Evolutionary conservation across 129 eudicot genomes (phyloP).

Genomic region (Cynara cardunculus): DNA sequence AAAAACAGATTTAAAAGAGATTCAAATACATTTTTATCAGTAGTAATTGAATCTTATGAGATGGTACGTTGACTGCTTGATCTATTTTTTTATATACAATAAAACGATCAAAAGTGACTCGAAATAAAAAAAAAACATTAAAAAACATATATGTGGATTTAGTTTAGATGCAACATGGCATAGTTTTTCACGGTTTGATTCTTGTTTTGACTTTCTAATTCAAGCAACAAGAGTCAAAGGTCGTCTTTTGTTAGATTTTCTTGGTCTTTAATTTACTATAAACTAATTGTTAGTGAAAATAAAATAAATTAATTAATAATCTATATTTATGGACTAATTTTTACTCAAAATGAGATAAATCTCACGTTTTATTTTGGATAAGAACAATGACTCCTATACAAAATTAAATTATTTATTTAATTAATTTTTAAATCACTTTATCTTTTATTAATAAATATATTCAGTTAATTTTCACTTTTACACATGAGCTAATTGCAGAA

Average conservation of each 20-base stretch:
- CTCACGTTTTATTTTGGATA: conserved; percentile 13
- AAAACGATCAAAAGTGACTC: no score
- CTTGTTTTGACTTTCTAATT: not conserved
- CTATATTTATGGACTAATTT: not conserved
- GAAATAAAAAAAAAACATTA: no score
- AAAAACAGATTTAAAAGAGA: no score
- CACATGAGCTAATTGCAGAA: conserved; percentile 24
- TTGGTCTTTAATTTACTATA: not conserved
- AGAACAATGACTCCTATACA: conserved; percentile 17
- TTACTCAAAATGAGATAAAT: not conserved
- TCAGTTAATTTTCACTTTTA: conserved; percentile 1
- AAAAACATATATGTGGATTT: no score
- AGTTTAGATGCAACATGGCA: no score
- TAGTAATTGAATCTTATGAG: no score
- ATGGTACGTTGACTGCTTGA: no score
- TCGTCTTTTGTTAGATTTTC: not conserved
- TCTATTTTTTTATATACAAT: no score
- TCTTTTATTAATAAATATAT: conserved; percentile 11
- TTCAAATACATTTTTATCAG: no score
- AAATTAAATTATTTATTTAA: not conserved
- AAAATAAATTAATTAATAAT: not conserved
- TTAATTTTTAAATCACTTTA: not conserved
- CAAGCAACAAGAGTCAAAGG: conserved; percentile 1
- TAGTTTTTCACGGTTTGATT: not conserved
- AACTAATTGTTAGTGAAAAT: not conserved